Evolutionary conservation across 2,329 filamentous ascomycete species (phyloP), one percentile per base, ranked within the genome.

Genomic region (Trichoderma breve): DNA sequence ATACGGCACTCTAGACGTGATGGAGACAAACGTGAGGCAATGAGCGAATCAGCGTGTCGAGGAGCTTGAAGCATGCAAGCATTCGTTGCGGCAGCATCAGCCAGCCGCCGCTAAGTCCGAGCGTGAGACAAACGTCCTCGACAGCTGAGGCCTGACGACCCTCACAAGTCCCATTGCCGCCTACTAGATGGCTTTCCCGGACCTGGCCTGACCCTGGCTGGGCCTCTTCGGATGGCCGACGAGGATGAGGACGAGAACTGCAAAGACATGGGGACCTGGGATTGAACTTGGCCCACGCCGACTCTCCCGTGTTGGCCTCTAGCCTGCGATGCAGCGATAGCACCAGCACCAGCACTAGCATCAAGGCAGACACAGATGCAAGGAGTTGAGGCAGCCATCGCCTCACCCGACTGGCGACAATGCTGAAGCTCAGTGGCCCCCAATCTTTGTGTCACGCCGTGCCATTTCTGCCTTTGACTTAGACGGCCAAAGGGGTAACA

Each of bases 401-500:
- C 53, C 68, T 64, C 68, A 55, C 34, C 65, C 53, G n/a, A 69
- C 36, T 21, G 66, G 21, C 53, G 55, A 60, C 66, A 60, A 34
- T 51, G 66, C 53, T 69, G 36, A 69, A 62, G 67, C 32, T 21
- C 21, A 70, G 26, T 70, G 64, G 67, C 74, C 63, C 71, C 55
- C 61, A 73, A 62, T 15, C 21, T 8, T 9, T 47, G 71, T 71
- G 39, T 11, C 34, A 70, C 71, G 36, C 36, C 36, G 36, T 39
- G 36, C 51, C 61, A 15, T 43, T 34, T 30, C 51, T 69, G 9
- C 26, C 43, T 47, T 71, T 53, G 62, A 51, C 62, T 71, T 67
- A 24, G 65, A 72, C 55, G 34, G 26, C 60, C 39, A 62, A 57
- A 71, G 34, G 58, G 43, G 57, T 63, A 51, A 32, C 53, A 60